Base-by-base conservation (phyloP, 2,329 filamentous ascomycete genomes). In the Basipetospora chlamydospora region DNA sequence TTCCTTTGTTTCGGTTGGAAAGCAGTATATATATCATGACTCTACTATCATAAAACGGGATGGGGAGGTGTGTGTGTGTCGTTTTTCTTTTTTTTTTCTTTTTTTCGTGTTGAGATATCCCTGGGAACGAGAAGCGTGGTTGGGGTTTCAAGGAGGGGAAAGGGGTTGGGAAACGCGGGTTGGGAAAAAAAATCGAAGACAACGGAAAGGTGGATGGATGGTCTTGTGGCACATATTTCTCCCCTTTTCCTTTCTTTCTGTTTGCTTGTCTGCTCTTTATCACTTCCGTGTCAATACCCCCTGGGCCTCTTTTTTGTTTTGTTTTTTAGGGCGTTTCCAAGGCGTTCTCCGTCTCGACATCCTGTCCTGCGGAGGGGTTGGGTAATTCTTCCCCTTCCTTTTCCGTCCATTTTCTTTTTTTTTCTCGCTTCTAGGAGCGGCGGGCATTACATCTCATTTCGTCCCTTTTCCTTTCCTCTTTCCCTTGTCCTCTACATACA, bases 231-330 rank as follows among this genome's bases (percentile, higher is more conserved):
- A 20, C 30, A n/a, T 21, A 33, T 33, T 13, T 21, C 30, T 20
- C 11, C 22, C 30, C 20, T 33, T 12, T 33, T 26, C 25, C 22
- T 34, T 34, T 34, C 18, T 13, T 34, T 34, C n/a, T 6, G 16
- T 31, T 20, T 18, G 16, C 11, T 15, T 18, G n/a, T n/a, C n/a
- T n/a, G n/a, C n/a, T n/a, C n/a, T n/a, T n/a, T n/a, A n/a, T n/a
- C n/a, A n/a, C n/a, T n/a, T n/a, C n/a, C 30, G 30, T 20, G 22
- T 33, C 30, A 33, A 33, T 33, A 33, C 30, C 30, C 30, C 30
- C 22, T 13, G 20, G n/a, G 30, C 6, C 12, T 33, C 11, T 33
- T 13, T 20, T 33, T 29, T 20, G n/a, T 12, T 33, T n/a, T 18
- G 12, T 33, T 33, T 18, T 20, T 16, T 22, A 11, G n/a, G n/a